Evolutionary conservation across 31 red algal species (phyloP), one percentile per base, ranked within the genome.

Genomic region (Asparagopsis taxiformis): DNA sequence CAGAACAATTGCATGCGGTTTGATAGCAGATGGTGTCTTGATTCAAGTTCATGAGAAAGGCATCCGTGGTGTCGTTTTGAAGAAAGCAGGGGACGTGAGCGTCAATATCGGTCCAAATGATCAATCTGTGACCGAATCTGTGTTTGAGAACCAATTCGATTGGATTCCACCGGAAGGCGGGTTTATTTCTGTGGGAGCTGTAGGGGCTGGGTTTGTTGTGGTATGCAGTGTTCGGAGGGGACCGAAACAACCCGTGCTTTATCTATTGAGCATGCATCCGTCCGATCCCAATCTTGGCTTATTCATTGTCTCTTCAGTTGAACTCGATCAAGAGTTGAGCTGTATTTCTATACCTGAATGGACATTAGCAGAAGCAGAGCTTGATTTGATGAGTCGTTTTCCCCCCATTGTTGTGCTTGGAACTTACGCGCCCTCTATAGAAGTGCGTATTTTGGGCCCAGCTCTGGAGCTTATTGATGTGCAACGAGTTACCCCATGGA

Each of bases 121-220:
- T n/a, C n/a, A n/a, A n/a, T n/a, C n/a, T n/a, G n/a, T 90, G 46
- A 17, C 28, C 5, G 25, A 80, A 22, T 38, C 75, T 31, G 25
- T 80, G 3, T 80, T 46, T 54, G 55, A 39, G 9, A 41, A 63
- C n/a, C 51, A 54, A 48, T 36, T 78, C 22, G 85, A 90, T 44
- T 90, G 85, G 85, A 31, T 34, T 46, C 85, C 85, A 21, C 75
- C 85, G 11, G 69, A 64, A 13, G 69, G 59, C 24, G 68, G 57
- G 11, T 55, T 51, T 31, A 75, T 90, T 9, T 80, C 85, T 7
- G 85, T 80, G 10, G 85, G 75, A 24, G 62, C 75, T 21, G 71
- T 90, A 37, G 85, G 85, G n/a, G 85, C 65, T 22, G 75, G 85
- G 28, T 80, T 80, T 73, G 77, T 76, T 26, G 32, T 90, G 9